These are phyloP conservation scores for Pythium brachiatum DNA, from an alignment of 352 stramenopile genomes.

Conservation along the genomic window DNA sequence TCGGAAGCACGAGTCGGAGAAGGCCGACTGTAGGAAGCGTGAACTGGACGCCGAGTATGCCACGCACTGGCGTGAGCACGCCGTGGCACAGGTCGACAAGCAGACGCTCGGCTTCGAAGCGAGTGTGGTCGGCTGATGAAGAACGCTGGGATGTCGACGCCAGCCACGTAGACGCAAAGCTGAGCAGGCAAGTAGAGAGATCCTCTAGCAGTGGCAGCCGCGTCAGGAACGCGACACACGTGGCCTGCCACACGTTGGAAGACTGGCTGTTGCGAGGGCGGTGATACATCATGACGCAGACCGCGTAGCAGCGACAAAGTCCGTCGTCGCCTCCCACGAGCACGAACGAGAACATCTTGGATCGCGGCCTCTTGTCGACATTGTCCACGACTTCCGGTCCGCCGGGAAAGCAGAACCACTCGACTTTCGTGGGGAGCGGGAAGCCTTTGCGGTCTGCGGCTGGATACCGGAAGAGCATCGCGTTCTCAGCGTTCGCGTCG, in stretches of 20 bases:
- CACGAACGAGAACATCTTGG: conserved; percentile 77
- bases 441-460: conserved; percentile 48
- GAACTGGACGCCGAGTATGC: conserved; percentile 66
- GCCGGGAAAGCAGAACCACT: conserved; percentile 86
- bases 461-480: conserved; percentile 69
- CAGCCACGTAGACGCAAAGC: conserved; percentile 56
- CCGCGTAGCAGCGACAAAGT: conserved; percentile 61
- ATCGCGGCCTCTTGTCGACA: conserved; percentile 33
- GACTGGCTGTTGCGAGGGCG: conserved; percentile 18
- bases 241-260: conserved; percentile 52
- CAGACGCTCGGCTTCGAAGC: conserved; percentile 29
- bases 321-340: conserved; percentile 75
- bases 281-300: conserved; percentile 76
- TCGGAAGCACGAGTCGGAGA: conserved; percentile 48
- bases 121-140: not conserved
- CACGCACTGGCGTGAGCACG: conserved; percentile 58
- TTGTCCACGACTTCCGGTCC: conserved; percentile 61
- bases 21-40: conserved; percentile 27
- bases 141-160: conserved; percentile 1
- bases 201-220: conserved; percentile 60
- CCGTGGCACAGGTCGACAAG: conserved; percentile 54
- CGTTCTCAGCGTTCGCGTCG: conserved; percentile 36
- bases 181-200: conserved; percentile 49
- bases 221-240: conserved; percentile 73
- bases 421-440: conserved; percentile 80